Evolutionary conservation across 179 eudicot species (phyloP), one percentile per base, ranked within the genome.

Genomic region (Carnegiea gigantea): DNA sequence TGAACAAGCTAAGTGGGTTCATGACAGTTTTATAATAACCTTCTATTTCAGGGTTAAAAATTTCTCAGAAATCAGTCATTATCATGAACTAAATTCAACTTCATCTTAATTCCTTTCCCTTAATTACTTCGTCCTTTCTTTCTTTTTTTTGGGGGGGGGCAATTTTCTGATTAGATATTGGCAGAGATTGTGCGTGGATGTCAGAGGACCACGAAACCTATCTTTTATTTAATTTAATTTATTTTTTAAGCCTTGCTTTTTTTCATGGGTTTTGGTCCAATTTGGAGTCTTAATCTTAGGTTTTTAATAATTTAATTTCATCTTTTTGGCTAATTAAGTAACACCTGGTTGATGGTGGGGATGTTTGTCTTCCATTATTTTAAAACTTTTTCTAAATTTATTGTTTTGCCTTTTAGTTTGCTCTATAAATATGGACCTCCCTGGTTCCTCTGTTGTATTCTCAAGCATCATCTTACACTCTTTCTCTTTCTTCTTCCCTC

Each of bases 81-180:
- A 4, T 40, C 44, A 40, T 40, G 44, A 40, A 40, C 44, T 40
- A 40, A 40, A 40, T 40, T 40, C 44, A 40, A 40, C 44, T 40
- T 40, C 44, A 40, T 40, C 44, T 40, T 33, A 33, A 40, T 40
- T 33, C 36, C 36, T 33, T 33, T 33, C 36, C 44, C 44, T 40
- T 40, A 40, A 40, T 40, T 40, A 40, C 44, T 40, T 40, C 44
- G 3, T 40, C 9, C 44, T 40, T 40, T 9, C 7, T 40, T 7
- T 40, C 6, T 40, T 40, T 33, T 33, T 33, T 33, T 33, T 33
- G n/a, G n/a, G n/a, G n/a, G n/a, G n/a, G n/a, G n/a, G n/a, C n/a
- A n/a, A n/a, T n/a, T n/a, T n/a, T n/a, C n/a, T n/a, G n/a, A 65
- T 65, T 65, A 65, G 71, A 33, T 65, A 65, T 65, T 28, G 71